A percentile compares a stretch with the other conserved stretches of the same genome.
phyloP scores from a whole-genome alignment of 352 stramenopile genomes.

The Ophiocytium majus region DNA sequence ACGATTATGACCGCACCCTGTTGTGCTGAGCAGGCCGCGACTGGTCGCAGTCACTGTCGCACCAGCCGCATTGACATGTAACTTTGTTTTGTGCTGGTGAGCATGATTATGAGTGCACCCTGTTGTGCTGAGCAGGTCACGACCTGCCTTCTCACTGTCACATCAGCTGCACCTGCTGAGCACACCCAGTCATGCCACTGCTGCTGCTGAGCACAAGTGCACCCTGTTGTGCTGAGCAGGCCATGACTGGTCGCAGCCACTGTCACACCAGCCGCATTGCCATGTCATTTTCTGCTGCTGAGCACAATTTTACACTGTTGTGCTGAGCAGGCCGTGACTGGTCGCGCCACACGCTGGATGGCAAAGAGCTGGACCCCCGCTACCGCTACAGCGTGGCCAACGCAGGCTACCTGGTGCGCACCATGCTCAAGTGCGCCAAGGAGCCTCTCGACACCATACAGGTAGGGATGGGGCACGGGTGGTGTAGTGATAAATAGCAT shows the following conservation, averaged over 20 bases:
- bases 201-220: no score
- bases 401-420: background rate
- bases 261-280: background rate
- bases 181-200: no score
- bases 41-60: background rate
- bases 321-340: background rate
- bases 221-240: no score
- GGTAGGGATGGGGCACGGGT: background rate
- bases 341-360: background rate
- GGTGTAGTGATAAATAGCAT: no score
- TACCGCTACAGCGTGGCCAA: background rate
- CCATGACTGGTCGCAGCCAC: background rate
- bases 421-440: slow-evolving; percentile 5
- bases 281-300: background rate
- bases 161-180: no score
- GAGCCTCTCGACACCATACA: background rate
- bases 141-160: no score
- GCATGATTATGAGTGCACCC: no score
- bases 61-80: background rate
- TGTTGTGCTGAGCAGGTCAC: no score
- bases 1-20: no score
- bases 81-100: background rate
- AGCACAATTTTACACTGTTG: background rate
- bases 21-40: no score
- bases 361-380: background rate